Base-by-base conservation (phyloP, 371 early-diverging fungal species). In the Mortierella sp. region DNA sequence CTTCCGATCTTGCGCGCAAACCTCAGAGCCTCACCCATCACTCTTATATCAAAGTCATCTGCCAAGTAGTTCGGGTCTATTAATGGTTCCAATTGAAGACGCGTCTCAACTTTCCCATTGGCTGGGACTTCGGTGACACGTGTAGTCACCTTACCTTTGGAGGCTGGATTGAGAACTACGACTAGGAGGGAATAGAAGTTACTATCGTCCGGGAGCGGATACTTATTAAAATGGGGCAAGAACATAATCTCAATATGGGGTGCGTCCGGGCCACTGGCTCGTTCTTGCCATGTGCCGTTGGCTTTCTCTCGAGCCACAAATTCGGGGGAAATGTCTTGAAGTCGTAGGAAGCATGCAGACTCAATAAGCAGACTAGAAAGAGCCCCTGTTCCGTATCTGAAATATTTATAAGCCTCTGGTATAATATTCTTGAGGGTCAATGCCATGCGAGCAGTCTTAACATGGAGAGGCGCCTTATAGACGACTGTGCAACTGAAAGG, bases 271-370 rank as follows among this genome's bases (percentile, higher is more conserved):
- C 81, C 81, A 47, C 76, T 75, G 5, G 81, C 36, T 0, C 69
- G 65, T 19, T 81, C 81, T 60, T 75, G 68, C 76, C 76, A 81
- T 0, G 81, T 81, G 0, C 81, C 76, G 62, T 74, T 75, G 22
- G 76, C 81, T 57, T 81, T 81, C 33, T 81, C 81, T 15, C 76
- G 76, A 15, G 75, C 75, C 1, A 81, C 81, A 62, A 81, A 81
- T 19, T 81, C 76, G 3, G 81, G 81, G 2, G 72, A 69, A 32
- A 81, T 67, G 15, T 81, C 72, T 50, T 81, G 76, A 0, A 81
- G 69, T 8, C 81, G 75, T 22, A 72, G 72, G 66, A 81, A 81
- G 47, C 62, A 61, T 2, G 22, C 73, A 22, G 58, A 21, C 58
- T 76, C 76, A 8, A 63, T n/a, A 9, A 45, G 70, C 36, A 60